These are phyloP conservation scores for Lactifluus echinatus DNA, from an alignment of 768 basidiomycete species.

Conservation along the genomic window DNA sequence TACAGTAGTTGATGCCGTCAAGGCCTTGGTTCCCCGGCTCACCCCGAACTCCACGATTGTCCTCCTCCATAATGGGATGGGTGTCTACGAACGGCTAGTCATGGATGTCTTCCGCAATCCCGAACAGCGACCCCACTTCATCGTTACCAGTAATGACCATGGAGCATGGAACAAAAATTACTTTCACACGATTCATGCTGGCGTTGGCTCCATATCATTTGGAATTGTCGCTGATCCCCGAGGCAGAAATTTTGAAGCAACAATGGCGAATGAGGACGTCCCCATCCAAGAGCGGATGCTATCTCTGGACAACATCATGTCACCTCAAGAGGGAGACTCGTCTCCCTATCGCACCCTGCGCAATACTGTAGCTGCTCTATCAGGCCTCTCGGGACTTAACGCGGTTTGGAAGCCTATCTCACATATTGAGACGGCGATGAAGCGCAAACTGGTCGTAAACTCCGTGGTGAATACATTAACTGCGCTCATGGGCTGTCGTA, in stretches of 20 bases:
- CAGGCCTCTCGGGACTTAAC: conserved; percentile 45
- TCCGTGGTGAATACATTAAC: conserved; percentile 80
- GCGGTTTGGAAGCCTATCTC: conserved; percentile 58
- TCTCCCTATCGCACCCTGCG: conserved; percentile 52
- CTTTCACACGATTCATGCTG: conserved; percentile 59
- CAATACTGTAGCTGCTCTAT: conserved; percentile 57
- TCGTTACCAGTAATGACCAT: conserved; percentile 77
- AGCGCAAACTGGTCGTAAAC: conserved; percentile 77
- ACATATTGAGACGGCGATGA: conserved; percentile 58
- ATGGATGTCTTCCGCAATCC: conserved; percentile 62
- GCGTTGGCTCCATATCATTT: conserved; percentile 64
- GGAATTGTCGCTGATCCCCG: conserved; percentile 65
- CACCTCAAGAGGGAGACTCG: conserved; percentile 28
- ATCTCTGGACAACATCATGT: conserved; percentile 45
- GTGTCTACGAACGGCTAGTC: conserved; percentile 74
- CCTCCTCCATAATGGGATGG: conserved; percentile 93
- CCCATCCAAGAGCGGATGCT: conserved; percentile 34
- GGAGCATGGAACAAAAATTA: conserved; percentile 52
- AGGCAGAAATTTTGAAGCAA: conserved; percentile 56
- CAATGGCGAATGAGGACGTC: conserved; percentile 31
- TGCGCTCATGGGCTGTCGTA: conserved; percentile 68
- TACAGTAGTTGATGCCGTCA: conserved; percentile 49
- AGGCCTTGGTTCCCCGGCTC: conserved; percentile 53
- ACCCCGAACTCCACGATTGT: conserved; percentile 69
- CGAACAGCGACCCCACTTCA: conserved; percentile 69